A percentile compares a stretch with the other conserved stretches of the same genome.
Evolutionary conservation across 2,329 filamentous ascomycete genomes (phyloP).

Genomic region (Metarhizium sp.): DNA sequence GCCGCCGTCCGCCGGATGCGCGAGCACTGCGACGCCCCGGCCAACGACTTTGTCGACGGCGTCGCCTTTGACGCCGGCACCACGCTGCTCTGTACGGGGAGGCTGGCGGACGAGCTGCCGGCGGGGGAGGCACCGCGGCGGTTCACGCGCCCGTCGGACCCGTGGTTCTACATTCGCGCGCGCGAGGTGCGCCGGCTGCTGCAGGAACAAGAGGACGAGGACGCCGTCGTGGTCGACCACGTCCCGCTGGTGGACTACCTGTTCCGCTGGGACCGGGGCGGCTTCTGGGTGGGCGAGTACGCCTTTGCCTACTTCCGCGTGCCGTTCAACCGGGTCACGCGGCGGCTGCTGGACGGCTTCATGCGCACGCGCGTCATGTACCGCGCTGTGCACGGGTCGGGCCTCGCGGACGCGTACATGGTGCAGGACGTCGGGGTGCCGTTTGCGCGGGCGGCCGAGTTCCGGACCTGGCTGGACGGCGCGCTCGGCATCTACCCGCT

Average conservation of each 20-base stretch:
- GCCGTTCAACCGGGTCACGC: constrained; percentile 56
- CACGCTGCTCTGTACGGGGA: constrained; percentile 53
- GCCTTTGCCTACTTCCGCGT: constrained; percentile 55
- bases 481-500: constrained; percentile 41
- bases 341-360: constrained; percentile 51
- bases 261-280: constrained; percentile 62
- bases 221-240: constrained; percentile 33
- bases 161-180: constrained; percentile 68
- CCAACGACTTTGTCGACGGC: constrained; percentile 58
- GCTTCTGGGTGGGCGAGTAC: constrained; percentile 57
- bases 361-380: constrained; percentile 58
- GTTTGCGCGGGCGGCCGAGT: constrained; percentile 30
- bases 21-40: constrained; percentile 26
- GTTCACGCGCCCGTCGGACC: constrained; percentile 52
- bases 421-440: constrained; percentile 55
- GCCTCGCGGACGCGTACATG: constrained; percentile 50
- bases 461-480: constrained; percentile 37
- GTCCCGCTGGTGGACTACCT: constrained; percentile 58
- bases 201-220: constrained; percentile 11
- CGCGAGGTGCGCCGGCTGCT: constrained; percentile 27
- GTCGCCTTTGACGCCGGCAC: constrained; percentile 50
- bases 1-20: constrained; percentile 33
- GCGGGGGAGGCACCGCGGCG: constrained; percentile 22
- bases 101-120: constrained; percentile 38
- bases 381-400: constrained; percentile 52